Base-by-base conservation (phyloP, 306 rosid genomes). In the Cucumis hystrix region DNA sequence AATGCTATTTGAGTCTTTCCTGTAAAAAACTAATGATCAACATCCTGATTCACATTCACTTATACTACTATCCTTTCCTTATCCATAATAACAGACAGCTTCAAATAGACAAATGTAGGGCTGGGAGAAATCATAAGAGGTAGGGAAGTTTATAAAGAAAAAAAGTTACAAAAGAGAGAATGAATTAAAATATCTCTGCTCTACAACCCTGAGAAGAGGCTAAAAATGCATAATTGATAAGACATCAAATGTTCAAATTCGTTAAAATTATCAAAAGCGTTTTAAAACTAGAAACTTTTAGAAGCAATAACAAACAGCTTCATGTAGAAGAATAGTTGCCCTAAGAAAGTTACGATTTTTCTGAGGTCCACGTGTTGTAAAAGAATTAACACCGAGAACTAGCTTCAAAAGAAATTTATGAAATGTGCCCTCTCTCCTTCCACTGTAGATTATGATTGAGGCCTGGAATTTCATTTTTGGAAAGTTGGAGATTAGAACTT, bases 1-100 rank as follows among this genome's bases (percentile, higher is more conserved):
- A 92, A 88, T 0, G 86, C 90, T 78, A 90, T 79, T 77, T 84
- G 83, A 61, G 79, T 84, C 77, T 79, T 74, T 78, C 96, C 96
- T 90, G 90, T 74, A 78, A 86, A 78, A 69, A 62, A 59, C 74
- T 30, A 56, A 14, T 85, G 79, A 85, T 82, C 72, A 59, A 60
- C 63, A 82, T 18, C 51, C 39, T 41, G 12, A 6, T 41, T 49
- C 51, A 40, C 54, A 47, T 47, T 47, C 54, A 43, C 33, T 20
- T 28, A 62, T 7, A 30, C 43, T 30, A 28, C 41, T 28, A 64
- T 6, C 21, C 71, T 64, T 25, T 11, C 12, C 1, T 2, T 0
- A 30, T 25, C 14, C 10, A 62, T 59, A 30, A 30, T 62, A 62
- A 61, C 4, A 62, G 41, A 28, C 17, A 14, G 18, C 20, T 62